These are phyloP conservation scores for Rhodotorula sp. DNA, from an alignment of 1,284 basidiomycete species.

Conservation along the genomic window DNA sequence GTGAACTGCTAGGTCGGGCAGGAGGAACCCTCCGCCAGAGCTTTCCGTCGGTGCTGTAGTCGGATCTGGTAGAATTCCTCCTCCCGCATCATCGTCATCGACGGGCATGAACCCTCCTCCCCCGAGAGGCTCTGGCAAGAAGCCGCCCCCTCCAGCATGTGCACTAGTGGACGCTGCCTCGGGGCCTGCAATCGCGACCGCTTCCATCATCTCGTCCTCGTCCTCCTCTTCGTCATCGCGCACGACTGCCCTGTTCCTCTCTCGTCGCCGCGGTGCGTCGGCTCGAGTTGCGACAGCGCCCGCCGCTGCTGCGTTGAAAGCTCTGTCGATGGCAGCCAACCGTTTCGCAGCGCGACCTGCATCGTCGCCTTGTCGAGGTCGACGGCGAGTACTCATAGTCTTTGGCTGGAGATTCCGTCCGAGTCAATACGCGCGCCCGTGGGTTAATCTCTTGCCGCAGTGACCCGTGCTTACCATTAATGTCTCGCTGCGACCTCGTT, in stretches of 20 bases:
- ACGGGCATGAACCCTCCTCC: conserved; percentile 13
- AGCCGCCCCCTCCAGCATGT: neutral
- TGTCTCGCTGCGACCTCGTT: too few relatives aligned
- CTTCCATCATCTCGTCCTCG: conserved; percentile 13
- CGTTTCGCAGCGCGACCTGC: conserved; percentile 1
- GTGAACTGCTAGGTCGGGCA: neutral
- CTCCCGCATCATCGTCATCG: neutral
- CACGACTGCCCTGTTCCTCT: conserved; percentile 4
- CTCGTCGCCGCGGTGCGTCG: neutral
- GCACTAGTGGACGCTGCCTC: neutral
- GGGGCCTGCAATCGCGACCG: neutral
- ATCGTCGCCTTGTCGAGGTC: neutral
- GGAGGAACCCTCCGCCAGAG: neutral
- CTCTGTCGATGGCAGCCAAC: conserved; percentile 20
- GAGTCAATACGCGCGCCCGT: too few relatives aligned
- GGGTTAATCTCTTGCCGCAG: too few relatives aligned
- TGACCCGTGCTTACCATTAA: too few relatives aligned
- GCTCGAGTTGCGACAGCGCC: neutral
- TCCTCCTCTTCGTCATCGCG: conserved; percentile 28
- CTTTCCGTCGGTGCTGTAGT: neutral
- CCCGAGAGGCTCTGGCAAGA: conserved; percentile 1
- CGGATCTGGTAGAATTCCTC: conserved; percentile 1
- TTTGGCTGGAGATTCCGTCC: neutral
- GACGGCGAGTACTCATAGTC: neutral
- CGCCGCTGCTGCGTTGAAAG: conserved; percentile 20